Evolutionary conservation across 345 rosid species (phyloP), one percentile per base, ranked within the genome.

Genomic region (Pistacia vera): DNA sequence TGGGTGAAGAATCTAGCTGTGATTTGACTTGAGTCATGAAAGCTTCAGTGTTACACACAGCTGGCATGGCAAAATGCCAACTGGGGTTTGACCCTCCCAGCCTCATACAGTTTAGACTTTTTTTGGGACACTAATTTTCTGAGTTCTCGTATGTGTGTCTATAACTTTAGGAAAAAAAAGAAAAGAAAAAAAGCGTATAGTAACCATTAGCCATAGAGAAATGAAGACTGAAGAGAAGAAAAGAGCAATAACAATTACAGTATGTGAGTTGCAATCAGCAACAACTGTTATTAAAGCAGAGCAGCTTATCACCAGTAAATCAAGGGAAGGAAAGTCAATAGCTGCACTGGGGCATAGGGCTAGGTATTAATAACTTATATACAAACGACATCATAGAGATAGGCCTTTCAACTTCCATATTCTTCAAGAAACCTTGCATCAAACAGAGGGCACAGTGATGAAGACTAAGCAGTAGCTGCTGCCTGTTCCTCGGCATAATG

Each of bases 401-500:
- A 36, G 11, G 33, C 64, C 4, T 73, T 5, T 49, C 36, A 71
- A 48, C 33, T 75, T 71, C 52, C 35, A 12, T 36, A 20, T 36
- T 25, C 54, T 58, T 18, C 66, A 48, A n/a, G 68, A 78, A 71
- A 36, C 66, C 74, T 48, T 81, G 60, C 75, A 73, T 72, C 75
- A 10, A 22, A 30, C 2, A 2, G 33, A 48, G 74, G 28, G 65
- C 49, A 49, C 25, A 16, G 11, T 4, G 46, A 57, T 13, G 75
- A 41, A 4, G 75, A 57, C 80, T 84, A 96, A 68, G 91, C 98
- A 38, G 89, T 90, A 25, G 97, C 98, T 52, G 94, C 98, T 20
- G 89, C 97, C 81, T 80, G 84, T 81, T 94, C 98, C 82, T 97
- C 99, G 0, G 69, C 88, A 77, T 61, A 77, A 71, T 84, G 92